A percentile compares a stretch with the other conserved stretches of the same genome.
Conservation (phyloP, 257 asterid species). For the Orobanche coerulescens region DNA sequence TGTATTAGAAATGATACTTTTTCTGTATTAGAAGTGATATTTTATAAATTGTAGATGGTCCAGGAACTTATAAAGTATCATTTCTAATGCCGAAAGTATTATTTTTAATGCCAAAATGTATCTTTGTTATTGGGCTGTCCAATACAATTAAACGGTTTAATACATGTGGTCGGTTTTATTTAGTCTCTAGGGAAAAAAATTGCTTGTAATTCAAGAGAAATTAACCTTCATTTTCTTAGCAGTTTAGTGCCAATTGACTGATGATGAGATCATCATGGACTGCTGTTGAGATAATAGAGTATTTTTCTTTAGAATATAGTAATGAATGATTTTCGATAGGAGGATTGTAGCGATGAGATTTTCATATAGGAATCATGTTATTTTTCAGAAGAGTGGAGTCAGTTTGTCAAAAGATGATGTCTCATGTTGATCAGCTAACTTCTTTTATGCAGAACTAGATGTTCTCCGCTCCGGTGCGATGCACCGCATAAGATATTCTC, state of each 20-base stretch:
- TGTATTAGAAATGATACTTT: no score
- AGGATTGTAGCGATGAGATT: neutral
- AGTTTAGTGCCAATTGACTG: neutral
- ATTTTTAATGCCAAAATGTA: no score
- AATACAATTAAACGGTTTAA: no score
- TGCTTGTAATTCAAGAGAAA: neutral
- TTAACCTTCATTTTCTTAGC: neutral
- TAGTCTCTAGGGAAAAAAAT: neutral
- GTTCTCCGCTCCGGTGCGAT: no score
- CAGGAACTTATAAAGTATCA: no score
- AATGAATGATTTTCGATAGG: neutral
- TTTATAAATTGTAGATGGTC: no score
- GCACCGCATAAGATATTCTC: no score
- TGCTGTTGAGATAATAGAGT: conserved; percentile 6
- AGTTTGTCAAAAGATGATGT: neutral
- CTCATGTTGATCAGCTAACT: neutral
- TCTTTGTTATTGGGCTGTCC: no score
- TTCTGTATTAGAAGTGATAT: no score
- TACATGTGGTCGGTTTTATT: no score
- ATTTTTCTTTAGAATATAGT: neutral
- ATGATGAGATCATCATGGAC: neutral
- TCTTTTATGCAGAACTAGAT: neutral
- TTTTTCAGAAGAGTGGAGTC: neutral
- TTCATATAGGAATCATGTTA: neutral
- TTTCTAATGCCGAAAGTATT: no score